Evolutionary conservation across 2,329 filamentous ascomycete species (phyloP), one percentile per base, ranked within the genome.

Genomic region (Phaeosphaeriaceae sp.): DNA sequence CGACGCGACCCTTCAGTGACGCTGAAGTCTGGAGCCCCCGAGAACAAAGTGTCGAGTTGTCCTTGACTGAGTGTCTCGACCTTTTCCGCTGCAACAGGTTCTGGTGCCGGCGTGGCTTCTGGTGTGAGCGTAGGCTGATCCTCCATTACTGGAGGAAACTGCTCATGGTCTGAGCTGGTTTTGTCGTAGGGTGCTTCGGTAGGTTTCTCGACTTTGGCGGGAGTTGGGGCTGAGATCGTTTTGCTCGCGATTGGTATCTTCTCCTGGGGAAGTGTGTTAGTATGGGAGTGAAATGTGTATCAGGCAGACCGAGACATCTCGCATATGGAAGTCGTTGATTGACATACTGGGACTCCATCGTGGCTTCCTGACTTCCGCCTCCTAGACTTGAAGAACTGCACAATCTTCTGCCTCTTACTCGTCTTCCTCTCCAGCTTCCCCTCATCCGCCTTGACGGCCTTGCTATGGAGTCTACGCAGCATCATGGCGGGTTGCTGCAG

Each of bases 11-110:
- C 84, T 57, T 82, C 84, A 52, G 85, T 83, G 64, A 86, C 84
- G 73, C 87, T 88, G 79, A 89, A 91, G 72, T 91, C 88, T 62
- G 89, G 89, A 45, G 89, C 89, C n/a, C 89, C 89, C 24, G 89
- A 90, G 80, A 91, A 92, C 68, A 91, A 83, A 75, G 87, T 86
- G 77, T 89, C 86, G 51, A 91, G 79, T 64, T 90, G 87, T 42
- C 81, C 79, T 47, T 86, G 82, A 66, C 58, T 68, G 22, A 77
- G 57, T 0, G 56, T 24, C 9, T 69, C 61, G n/a, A 53, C 40
- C 22, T 65, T 65, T 1, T 67, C 59, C n/a, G 58, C 60, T 41
- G 56, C 58, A 27, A 48, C 48, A 25, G 61, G 54, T 22, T 62
- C 67, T 40, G 57, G 51, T 1, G 59, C 54, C 13, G 62, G 63